Evolutionary conservation across 2,329 filamentous ascomycete species (phyloP).

Genomic region (Aspergillus jensenii): DNA sequence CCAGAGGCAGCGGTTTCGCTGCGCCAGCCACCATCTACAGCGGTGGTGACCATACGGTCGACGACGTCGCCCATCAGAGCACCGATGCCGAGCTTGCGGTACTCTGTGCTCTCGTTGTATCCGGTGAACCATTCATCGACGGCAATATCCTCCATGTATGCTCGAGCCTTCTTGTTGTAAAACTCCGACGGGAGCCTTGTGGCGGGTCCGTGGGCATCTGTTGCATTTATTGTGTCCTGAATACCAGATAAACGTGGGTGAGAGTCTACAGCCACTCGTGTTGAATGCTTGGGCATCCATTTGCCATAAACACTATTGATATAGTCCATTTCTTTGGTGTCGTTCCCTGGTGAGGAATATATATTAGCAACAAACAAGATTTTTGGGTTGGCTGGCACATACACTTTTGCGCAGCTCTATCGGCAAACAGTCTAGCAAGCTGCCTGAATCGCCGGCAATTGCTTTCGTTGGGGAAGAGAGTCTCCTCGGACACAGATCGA

Average conservation of each 20-base stretch:
- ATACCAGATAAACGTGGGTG: slow-evolving; percentile 83
- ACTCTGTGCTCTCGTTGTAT: slow-evolving; percentile 80
- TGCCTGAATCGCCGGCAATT: slow-evolving; percentile 72
- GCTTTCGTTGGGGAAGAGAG: slow-evolving; percentile 74
- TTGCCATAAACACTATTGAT: slow-evolving; percentile 74
- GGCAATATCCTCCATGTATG: slow-evolving; percentile 69
- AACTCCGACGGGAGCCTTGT: slow-evolving; percentile 82
- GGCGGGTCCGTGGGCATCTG: slow-evolving; percentile 75
- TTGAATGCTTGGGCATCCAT: slow-evolving; percentile 75
- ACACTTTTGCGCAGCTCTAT: slow-evolving; percentile 69
- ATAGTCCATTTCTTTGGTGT: slow-evolving; percentile 77
- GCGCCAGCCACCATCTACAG: slow-evolving; percentile 58
- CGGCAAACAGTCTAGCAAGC: slow-evolving; percentile 68
- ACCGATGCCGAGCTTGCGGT: slow-evolving; percentile 86
- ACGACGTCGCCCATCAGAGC: slow-evolving; percentile 80
- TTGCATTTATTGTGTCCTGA: slow-evolving; percentile 92
- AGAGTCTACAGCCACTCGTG: slow-evolving; percentile 75
- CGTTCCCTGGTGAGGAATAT: slow-evolving; percentile 53
- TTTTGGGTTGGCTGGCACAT: slow-evolving; percentile 11
- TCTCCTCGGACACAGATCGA: slow-evolving; percentile 68
- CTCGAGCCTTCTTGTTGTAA: slow-evolving; percentile 72
- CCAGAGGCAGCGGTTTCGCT: slow-evolving; percentile 54
- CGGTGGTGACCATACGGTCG: slow-evolving; percentile 66
- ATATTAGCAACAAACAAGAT: neutral
- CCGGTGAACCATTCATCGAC: slow-evolving; percentile 93